Conservation (phyloP, 495 filamentous ascomycete genomes). For the Pseudevernia furfuracea region DNA sequence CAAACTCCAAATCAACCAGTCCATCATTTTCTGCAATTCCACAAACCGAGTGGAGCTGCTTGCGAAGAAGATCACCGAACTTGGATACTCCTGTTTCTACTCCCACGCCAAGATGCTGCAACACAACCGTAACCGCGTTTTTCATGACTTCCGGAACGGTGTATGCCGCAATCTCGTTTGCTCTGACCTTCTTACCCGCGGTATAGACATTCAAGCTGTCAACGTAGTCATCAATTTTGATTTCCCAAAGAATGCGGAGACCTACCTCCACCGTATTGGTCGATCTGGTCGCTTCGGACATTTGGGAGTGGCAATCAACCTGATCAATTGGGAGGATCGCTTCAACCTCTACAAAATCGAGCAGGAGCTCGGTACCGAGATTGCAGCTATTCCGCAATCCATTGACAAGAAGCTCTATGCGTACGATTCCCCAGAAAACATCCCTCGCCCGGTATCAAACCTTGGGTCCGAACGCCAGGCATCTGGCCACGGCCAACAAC, state of each 20-base stretch:
- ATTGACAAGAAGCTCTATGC: slow-evolving; percentile 99
- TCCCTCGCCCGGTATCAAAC: slow-evolving; percentile 60
- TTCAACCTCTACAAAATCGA: slow-evolving; percentile 99
- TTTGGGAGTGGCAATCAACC: slow-evolving; percentile 93
- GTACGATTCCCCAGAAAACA: slow-evolving; percentile 90
- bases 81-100: slow-evolving; percentile 99
- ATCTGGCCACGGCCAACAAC: slow-evolving; percentile 23
- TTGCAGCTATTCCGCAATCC: slow-evolving; percentile 82
- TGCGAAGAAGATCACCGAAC: slow-evolving; percentile 98
- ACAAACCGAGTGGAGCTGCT: slow-evolving; percentile 95
- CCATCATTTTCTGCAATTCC: slow-evolving; percentile 99
- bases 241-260: slow-evolving; percentile 99
- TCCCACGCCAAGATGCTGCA: slow-evolving; percentile 99
- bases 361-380: slow-evolving; percentile 93
- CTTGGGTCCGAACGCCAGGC: slow-evolving; percentile 29
- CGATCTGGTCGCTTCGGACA: slow-evolving; percentile 96
- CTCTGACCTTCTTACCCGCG: slow-evolving; percentile 93
- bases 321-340: slow-evolving; percentile 98
- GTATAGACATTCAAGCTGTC: slow-evolving; percentile 99
- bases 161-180: slow-evolving; percentile 97
- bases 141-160: slow-evolving; percentile 98
- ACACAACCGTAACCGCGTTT: slow-evolving; percentile 91
- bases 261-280: slow-evolving; percentile 97
- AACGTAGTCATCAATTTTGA: slow-evolving; percentile 99
- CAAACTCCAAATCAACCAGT: slow-evolving; percentile 99